These are phyloP conservation scores for Oryza punctata DNA, from an alignment of 176 grass and related monocot species.

Conservation along the genomic window DNA sequence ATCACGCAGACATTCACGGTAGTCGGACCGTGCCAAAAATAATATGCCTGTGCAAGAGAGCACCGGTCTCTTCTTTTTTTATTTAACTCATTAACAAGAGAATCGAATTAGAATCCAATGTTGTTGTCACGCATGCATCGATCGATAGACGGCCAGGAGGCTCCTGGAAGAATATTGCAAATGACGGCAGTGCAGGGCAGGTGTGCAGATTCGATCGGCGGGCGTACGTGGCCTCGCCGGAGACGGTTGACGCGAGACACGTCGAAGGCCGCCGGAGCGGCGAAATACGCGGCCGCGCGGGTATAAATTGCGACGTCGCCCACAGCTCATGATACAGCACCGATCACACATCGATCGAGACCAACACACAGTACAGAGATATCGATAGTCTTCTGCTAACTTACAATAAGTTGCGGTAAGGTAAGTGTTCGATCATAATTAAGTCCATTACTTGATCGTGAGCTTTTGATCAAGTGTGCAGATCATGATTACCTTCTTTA, in stretches of 20 bases:
- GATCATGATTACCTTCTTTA: neutral
- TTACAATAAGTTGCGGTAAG: neutral
- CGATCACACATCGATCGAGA: neutral
- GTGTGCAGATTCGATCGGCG: neutral
- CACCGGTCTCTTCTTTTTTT: conserved; percentile 6
- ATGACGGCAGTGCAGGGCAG: neutral
- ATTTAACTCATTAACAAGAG: neutral
- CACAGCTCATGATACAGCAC: no score
- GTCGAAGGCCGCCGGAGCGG: neutral
- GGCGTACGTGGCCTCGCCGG: neutral
- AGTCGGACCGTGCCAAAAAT: neutral
- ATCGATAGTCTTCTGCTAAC: neutral
- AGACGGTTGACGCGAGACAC: conserved; percentile 19
- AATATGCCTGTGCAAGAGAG: neutral
- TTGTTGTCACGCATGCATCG: neutral
- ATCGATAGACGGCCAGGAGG: conserved; percentile 4
- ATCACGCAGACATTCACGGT: neutral
- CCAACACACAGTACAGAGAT: neutral
- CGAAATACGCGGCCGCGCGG: neutral
- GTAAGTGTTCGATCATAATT: neutral
- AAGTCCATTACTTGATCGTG: neutral
- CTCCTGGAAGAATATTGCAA: conserved; percentile 13
- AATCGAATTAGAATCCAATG: conserved; percentile 29
- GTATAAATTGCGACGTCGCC: conserved; percentile 18
- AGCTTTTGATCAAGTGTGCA: no score